Evolutionary conservation across 805 yeast species (phyloP), one percentile per base, ranked within the genome.

Genomic region (Ogataea polymorpha): DNA sequence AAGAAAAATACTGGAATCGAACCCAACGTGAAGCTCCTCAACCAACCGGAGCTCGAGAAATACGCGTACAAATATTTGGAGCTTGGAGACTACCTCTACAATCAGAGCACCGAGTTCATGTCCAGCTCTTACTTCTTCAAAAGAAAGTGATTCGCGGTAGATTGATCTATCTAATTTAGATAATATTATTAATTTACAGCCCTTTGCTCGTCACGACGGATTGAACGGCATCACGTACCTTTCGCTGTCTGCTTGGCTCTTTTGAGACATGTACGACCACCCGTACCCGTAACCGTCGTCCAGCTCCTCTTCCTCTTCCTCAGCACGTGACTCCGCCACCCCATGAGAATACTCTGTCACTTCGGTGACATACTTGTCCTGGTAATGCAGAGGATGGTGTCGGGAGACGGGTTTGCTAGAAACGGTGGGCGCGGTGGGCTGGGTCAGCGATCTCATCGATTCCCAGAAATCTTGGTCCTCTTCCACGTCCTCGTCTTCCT

Each of bases 51-150:
- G 6, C 62, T 75, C 5, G 72, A 71, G 49, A 65, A 68, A 27
- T 80, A 79, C 52, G 68, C 82, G 5, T 65, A 67, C 25, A 82
- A 79, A 57, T 93, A 90, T 59, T 71, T 93, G 48, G 84, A 79
- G 38, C 58, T 82, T 21, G 99, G 99, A n/a, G 99, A 93, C 56
- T 79, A 80, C 62, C 66, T 84, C 2, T 80, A 82, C 50, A 96
- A 89, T 56, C 74, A 77, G 41, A 68, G 83, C 15, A 82, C 84
- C 9, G 82, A 85, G 3, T 70, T 78, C 49, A 74, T 88, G 70
- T 77, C 81, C 30, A 70, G 82, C 6, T 85, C 96, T 1, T 74
- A 77, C 14, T 87, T 82, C 64, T 93, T 90, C 62, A 78, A 35
- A 33, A 74, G 88, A 53, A 77, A 69, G 49, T 79, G 35, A 29